Conservation (phyloP, 2,329 filamentous ascomycete genomes). For the Allantophomopsis cytisporea region DNA sequence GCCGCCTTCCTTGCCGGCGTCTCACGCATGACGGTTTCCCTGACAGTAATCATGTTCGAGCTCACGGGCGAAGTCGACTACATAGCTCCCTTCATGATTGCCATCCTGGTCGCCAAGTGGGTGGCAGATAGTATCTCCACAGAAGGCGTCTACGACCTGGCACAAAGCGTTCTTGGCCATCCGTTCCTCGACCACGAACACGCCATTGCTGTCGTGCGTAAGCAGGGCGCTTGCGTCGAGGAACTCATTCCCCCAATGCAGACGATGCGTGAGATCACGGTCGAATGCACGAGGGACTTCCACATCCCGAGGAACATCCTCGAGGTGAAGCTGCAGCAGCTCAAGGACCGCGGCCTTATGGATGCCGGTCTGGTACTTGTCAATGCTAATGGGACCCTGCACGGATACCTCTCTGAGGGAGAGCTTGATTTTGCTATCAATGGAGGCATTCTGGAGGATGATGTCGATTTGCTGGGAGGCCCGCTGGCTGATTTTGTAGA, state of each 20-base stretch:
- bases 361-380: slow-evolving; percentile 44
- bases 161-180: slow-evolving; percentile 42
- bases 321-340: slow-evolving; percentile 27
- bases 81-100: slow-evolving; percentile 42
- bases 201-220: slow-evolving; percentile 26
- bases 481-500: slow-evolving; percentile 34
- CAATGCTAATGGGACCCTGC: slow-evolving; percentile 28
- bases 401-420: slow-evolving; percentile 39
- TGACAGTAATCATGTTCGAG: slow-evolving; percentile 48
- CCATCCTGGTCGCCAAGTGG: slow-evolving; percentile 46
- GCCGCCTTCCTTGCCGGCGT: slow-evolving; percentile 45
- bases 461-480: slow-evolving; percentile 18
- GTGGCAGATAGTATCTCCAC: slow-evolving; percentile 36
- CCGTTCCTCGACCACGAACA: slow-evolving; percentile 41
- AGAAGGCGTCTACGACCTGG: slow-evolving; percentile 43
- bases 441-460: slow-evolving; percentile 8
- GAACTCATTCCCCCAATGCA: slow-evolving; percentile 34
- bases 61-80: slow-evolving; percentile 44
- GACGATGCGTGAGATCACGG: slow-evolving; percentile 42
- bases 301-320: slow-evolving; percentile 27
- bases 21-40: slow-evolving; percentile 41
- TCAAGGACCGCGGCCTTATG: slow-evolving; percentile 35
- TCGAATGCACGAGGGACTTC: slow-evolving; percentile 28
- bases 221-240: slow-evolving; percentile 23
- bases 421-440: slow-evolving; percentile 36